Evolutionary conservation across 805 yeast species (phyloP), one percentile per base, ranked within the genome.

Genomic region (Brettanomyces custersianus): DNA sequence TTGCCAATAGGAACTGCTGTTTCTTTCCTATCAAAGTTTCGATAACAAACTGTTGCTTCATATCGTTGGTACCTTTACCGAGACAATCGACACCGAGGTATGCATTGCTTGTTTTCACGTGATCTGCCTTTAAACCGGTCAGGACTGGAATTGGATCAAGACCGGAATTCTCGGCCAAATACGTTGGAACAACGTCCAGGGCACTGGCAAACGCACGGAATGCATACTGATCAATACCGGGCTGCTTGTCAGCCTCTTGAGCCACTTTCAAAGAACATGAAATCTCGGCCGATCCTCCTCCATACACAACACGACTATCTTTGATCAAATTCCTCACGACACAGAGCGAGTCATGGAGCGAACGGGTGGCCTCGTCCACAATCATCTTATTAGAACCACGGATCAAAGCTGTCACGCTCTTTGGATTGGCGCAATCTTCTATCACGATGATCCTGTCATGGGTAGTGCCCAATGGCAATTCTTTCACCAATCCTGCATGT

Each of bases 271-370:
- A 64, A 11, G 97, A 87, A 67, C 95, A 82, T 3, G 95, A 72
- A 36, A 92, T 78, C 65, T 92, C 99, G 25, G 97, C 94, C 17
- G 98, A 95, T 47, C 99, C 99, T 49, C 99, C 99, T 44, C 99
- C 99, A 54, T 92, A 92, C n/a, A 94, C 96, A 31, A 92, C 85
- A 59, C 96, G 74, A 57, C 77, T 80, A 59, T 94, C 97, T 51
- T 80, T 76, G 35, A 94, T 80, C 56, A 92, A 73, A 63, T 92
- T 94, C 65, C 98, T 82, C 20, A 92, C 98, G 31, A 94, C 99
- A 65, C 98, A 90, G 39, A 92, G 66, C 7, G 98, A 84, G 58
- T 92, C 99, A 53, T 92, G 97, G 40, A 92, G 69, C 1, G 98
- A 96, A 59, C 99, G 80, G 46, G 84, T 76, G 35, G 96, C 94